Base-by-base conservation (phyloP, 352 stramenopile genomes). In the Phytopythium vexans region DNA sequence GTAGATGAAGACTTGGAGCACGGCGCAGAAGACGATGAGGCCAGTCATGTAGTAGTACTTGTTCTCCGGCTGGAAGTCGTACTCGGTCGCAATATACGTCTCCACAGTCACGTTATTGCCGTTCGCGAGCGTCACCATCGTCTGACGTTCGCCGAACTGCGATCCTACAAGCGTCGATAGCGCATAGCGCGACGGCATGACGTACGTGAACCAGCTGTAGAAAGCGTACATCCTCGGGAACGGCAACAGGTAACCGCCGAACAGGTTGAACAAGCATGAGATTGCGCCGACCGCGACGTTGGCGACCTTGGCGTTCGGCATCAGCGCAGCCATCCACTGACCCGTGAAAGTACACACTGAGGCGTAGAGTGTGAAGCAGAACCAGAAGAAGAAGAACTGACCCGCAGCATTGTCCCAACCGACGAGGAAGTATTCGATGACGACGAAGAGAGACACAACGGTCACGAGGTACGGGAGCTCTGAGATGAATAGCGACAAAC, bases 301-400 rank as follows among this genome's bases (percentile, higher is more conserved):
- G 21, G 77, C 80, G 50, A 90, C 80, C 72, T 90, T 90, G 46
- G 74, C 61, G 56, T 88, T 89, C 6, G 79, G 79, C 64, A 68
- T 86, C 52, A 89, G 54, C 16, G 69, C 79, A 27, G 76, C 72
- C 80, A 90, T 90, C 74, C 77, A 90, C 56, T 90, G 80, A 1
- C 80, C 79, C 10, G 85, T 53, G 48, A 83, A 88, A 38, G 74
- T 86, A 56, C 74, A 86, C 1, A 65, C 67, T 11, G 77, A 83
- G 3, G 76, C 83, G 66, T 85, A 87, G 4, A 86, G 50, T 72
- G 70, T 84, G 51, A 84, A 87, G 3, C 68, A 8, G 27, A 68
- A 68, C 47, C 68, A 41, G 47, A 72, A 72, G 42, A 81, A 77
- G 56, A 82, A 68, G 52, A 68, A 74, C 40, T 77, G 61, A 4